Percentiles rank a stretch among this genome's conserved stretches.
These are phyloP conservation scores for Vachellia collinsii DNA, from an alignment of 306 rosid genomes.

Conservation along the genomic window DNA sequence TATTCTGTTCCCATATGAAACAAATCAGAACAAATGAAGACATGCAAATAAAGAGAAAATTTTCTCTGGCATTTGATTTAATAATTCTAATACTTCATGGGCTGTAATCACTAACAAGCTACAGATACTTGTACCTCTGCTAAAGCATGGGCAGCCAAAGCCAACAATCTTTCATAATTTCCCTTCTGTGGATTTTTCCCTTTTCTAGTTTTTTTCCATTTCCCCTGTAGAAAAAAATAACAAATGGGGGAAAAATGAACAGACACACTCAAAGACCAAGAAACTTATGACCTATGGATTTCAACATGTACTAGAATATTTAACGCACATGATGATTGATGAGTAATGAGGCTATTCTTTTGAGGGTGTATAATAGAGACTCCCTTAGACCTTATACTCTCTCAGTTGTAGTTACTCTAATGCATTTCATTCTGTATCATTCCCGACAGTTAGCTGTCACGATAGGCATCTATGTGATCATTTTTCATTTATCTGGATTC, in stretches of 20 bases:
- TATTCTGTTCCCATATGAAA: constrained; percentile 58
- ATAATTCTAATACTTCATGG: not conserved
- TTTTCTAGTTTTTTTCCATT: constrained; percentile 53
- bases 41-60: constrained; percentile 23
- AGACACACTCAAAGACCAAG: constrained; percentile 1
- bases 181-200: constrained; percentile 60
- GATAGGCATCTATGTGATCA: not conserved
- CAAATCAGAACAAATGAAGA: constrained; percentile 44
- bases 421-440: not conserved
- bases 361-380: not conserved
- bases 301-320: not conserved
- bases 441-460: not conserved
- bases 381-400: not conserved
- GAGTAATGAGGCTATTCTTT: not conserved
- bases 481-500: not conserved
- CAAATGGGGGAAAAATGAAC: constrained; percentile 18
- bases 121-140: constrained; percentile 73
- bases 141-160: constrained; percentile 90
- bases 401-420: not conserved
- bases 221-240: constrained; percentile 56
- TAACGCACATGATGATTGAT: not conserved
- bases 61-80: not conserved
- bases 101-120: constrained; percentile 26
- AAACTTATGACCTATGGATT: not conserved
- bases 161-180: constrained; percentile 73